These are phyloP conservation scores for Candolleomyces aberdarensis DNA, from an alignment of 768 basidiomycete genomes.

Conservation along the genomic window DNA sequence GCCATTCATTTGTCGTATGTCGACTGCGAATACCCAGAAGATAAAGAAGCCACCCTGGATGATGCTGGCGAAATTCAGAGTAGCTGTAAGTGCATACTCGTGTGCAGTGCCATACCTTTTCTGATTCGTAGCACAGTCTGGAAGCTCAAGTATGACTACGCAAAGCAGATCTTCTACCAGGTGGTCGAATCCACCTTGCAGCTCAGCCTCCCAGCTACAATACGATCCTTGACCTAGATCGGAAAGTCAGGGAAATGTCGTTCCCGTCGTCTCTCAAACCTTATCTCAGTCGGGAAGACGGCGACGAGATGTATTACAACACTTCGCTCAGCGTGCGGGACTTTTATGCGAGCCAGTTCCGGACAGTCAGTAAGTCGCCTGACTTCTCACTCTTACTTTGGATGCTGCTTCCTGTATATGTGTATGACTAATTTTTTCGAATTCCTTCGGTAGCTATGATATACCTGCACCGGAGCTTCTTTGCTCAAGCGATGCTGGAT, in stretches of 20 bases:
- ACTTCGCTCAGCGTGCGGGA: conserved; percentile 49
- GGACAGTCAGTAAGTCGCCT: conserved; percentile 51
- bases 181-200: conserved; percentile 46
- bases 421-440: background rate
- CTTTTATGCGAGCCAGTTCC: conserved; percentile 54
- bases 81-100: conserved; percentile 41
- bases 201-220: conserved; percentile 45
- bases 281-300: conserved; percentile 41
- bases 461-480: conserved; percentile 55
- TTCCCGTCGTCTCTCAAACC: conserved; percentile 47
- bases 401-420: background rate
- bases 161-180: conserved; percentile 44
- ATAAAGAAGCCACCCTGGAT: conserved; percentile 47
- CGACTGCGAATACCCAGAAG: conserved; percentile 58
- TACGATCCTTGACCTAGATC: conserved; percentile 48
- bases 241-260: conserved; percentile 44
- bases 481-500: conserved; percentile 55
- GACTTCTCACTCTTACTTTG: background rate
- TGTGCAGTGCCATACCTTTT: background rate
- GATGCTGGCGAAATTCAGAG: conserved; percentile 42
- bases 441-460: conserved; percentile 38
- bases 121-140: conserved; percentile 38
- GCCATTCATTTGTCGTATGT: conserved; percentile 57
- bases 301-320: conserved; percentile 45
- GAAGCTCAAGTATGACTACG: conserved; percentile 54